Evolutionary conservation across 2,329 filamentous ascomycete species (phyloP).

Genomic region (Fusarium annulatum): DNA sequence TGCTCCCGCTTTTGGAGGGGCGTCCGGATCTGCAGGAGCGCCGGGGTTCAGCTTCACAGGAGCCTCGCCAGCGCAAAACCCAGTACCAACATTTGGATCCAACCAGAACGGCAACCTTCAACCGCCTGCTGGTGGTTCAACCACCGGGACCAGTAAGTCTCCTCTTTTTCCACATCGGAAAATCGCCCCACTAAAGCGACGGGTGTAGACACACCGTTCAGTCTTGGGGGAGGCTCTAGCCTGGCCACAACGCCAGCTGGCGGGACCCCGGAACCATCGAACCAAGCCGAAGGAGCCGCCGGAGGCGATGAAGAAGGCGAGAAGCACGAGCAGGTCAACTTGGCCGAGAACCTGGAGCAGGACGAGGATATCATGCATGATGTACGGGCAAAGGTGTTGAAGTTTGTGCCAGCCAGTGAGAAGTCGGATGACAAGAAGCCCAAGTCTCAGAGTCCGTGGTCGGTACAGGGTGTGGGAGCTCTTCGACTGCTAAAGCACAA

Average conservation of each 20-base stretch:
- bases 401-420: slow-evolving; percentile 63
- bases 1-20: slow-evolving; percentile 48
- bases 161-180: slow-evolving; percentile 55
- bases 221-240: slow-evolving; percentile 69
- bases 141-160: slow-evolving; percentile 61
- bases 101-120: slow-evolving; percentile 54
- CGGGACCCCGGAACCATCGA: slow-evolving; percentile 68
- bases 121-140: slow-evolving; percentile 57
- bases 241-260: slow-evolving; percentile 69
- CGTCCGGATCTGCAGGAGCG: slow-evolving; percentile 45
- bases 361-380: slow-evolving; percentile 78
- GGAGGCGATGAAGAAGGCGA: slow-evolving; percentile 62
- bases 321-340: slow-evolving; percentile 75
- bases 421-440: slow-evolving; percentile 58
- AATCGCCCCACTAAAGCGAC: slow-evolving; percentile 60
- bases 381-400: slow-evolving; percentile 75
- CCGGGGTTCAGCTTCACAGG: slow-evolving; percentile 56
- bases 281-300: slow-evolving; percentile 57
- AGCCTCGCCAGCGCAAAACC: slow-evolving; percentile 46
- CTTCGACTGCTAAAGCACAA: slow-evolving; percentile 81
- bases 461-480: slow-evolving; percentile 75
- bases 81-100: slow-evolving; percentile 49
- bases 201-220: slow-evolving; percentile 65
- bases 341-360: slow-evolving; percentile 76
- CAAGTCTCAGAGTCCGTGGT: slow-evolving; percentile 71